Base-by-base conservation (phyloP, 495 filamentous ascomycete species). In the Neurospora hispaniola region DNA sequence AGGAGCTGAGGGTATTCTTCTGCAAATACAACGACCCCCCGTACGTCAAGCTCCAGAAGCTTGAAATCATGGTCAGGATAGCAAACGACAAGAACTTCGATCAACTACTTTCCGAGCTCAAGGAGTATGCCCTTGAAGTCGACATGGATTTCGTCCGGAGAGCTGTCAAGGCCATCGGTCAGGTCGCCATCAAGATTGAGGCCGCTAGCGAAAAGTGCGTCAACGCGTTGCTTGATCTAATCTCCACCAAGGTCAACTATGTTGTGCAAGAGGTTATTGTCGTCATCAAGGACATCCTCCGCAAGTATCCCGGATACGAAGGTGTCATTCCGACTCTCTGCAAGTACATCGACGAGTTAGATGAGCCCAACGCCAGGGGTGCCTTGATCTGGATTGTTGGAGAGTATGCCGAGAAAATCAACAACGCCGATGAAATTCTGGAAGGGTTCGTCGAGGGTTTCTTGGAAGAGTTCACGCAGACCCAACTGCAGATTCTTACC, bases 321-420 rank as follows among this genome's bases (percentile, higher is more conserved):
- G 92, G 90, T 73, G 98, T 99, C 82, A 99, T 99, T 80, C 89
- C 90, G 16, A 93, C 94, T 8, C 89, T 99, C 2, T 98, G 97
- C 83, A 92, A 97, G 81, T 94, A 99, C 79, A 88, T 99, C 44
- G 96, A 99, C 84, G 95, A 93, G 8, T 87, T 99, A 38, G 96
- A 99, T 79, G 96, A 99, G 80, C 96, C 96, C n/a, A 96, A 99
- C 79, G 96, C 96, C 46, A 99, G 98, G 80, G 93, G 95, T 5
- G 96, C 96, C n/a, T 95, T 99, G 88, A 96, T 99, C 74, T 99
- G 96, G 96, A 94, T 99, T 71, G 98, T 99, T 77, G 96, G 96
- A 3, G 93, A 99, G 77, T 99, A 99, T 79, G 96, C 96, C 9
- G 93, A 94, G 78, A 90, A 96, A 20, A 99, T 99, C 76, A 94